Evolutionary conservation across 177 flowering plant species (phyloP).

Genomic region (Vitis hybrid): DNA sequence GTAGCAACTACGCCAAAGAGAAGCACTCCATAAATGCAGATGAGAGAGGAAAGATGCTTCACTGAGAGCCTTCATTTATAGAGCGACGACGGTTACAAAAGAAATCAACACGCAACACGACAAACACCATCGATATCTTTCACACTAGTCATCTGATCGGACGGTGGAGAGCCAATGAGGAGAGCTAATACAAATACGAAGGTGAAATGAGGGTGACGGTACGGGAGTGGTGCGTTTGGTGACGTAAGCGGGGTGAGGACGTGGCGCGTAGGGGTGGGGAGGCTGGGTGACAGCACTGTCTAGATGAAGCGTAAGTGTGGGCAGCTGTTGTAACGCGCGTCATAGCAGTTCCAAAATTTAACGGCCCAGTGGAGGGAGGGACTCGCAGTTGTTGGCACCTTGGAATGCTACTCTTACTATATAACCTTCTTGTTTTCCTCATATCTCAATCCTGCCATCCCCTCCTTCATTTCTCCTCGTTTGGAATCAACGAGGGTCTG

Average conservation of each 20-base stretch:
- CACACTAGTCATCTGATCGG: not conserved
- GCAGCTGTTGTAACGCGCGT: conserved; percentile 4
- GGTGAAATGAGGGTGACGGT: not conserved
- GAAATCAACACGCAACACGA: not conserved
- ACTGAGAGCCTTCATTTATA: conserved; percentile 5
- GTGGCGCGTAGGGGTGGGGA: not conserved
- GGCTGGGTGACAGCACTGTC: not conserved
- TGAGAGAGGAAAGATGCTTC: not conserved
- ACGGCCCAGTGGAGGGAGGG: conserved; percentile 6
- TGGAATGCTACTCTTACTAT: not conserved
- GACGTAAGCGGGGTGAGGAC: not conserved
- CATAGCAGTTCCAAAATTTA: conserved; percentile 9
- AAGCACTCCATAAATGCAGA: not conserved
- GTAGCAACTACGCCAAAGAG: conserved; percentile 6
- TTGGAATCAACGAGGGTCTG: no score
- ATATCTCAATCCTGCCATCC: no score
- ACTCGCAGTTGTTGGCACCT: not conserved
- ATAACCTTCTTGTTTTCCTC: not conserved
- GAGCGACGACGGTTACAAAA: conserved; percentile 10
- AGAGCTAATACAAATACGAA: not conserved
- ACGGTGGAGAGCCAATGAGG: conserved; percentile 8
- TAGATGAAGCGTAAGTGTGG: not conserved
- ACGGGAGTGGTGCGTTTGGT: not conserved
- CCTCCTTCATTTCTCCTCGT: no score
- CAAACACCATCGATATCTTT: conserved; percentile 7